Evolutionary conservation across 129 eudicot genomes (phyloP).

Genomic region (Artemisia tridentata): DNA sequence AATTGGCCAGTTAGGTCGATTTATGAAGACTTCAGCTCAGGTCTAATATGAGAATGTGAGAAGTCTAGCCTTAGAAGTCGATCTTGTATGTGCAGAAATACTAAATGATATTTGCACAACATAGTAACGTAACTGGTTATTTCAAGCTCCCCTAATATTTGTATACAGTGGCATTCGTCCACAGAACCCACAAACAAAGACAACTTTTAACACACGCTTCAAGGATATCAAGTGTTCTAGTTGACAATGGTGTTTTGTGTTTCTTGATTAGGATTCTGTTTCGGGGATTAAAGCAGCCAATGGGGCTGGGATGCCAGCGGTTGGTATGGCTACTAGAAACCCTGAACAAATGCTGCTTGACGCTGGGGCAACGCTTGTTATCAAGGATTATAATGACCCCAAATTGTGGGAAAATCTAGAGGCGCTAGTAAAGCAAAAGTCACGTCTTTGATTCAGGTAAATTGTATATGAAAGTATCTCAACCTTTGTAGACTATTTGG

Average conservation of each 20-base stretch:
- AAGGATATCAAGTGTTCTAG: neutral
- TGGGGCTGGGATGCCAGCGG: slow-evolving; percentile 87
- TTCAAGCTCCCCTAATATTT: too few relatives aligned
- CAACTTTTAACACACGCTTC: neutral
- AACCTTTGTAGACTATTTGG: slow-evolving; percentile 15
- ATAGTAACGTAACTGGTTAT: neutral
- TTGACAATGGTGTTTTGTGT: slow-evolving; percentile 14
- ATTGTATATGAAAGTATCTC: slow-evolving; percentile 15
- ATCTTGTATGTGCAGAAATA: too few relatives aligned
- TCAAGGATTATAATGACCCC: slow-evolving; percentile 69
- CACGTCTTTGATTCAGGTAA: slow-evolving; percentile 23
- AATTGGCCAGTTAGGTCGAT: too few relatives aligned
- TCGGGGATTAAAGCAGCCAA: slow-evolving; percentile 91
- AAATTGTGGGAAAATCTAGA: slow-evolving; percentile 68
- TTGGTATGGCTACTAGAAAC: slow-evolving; percentile 74
- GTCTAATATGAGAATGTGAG: too few relatives aligned
- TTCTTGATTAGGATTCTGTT: slow-evolving; percentile 63
- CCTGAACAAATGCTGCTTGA: slow-evolving; percentile 55
- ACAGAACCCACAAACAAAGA: neutral
- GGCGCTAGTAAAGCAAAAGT: slow-evolving; percentile 34
- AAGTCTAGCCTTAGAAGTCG: too few relatives aligned
- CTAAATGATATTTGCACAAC: neutral
- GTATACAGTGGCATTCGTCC: too few relatives aligned
- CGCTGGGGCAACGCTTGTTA: slow-evolving; percentile 74
- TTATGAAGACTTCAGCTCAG: too few relatives aligned